Conservation (phyloP, 371 early-diverging fungal species). For the Mortierella sp. region DNA sequence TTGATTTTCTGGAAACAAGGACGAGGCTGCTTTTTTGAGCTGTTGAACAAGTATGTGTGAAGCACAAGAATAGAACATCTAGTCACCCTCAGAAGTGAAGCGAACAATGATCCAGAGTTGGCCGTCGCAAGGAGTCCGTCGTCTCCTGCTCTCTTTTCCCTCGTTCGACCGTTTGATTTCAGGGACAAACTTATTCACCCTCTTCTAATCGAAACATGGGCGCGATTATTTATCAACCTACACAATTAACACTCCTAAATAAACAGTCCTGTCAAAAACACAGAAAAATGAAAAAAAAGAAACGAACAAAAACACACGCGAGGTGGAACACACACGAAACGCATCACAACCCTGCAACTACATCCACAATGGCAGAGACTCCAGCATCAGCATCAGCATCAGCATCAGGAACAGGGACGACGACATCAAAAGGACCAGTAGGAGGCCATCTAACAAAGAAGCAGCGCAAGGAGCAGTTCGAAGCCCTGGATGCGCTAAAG, state of each 20-base stretch:
- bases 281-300: not conserved
- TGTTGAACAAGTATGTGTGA: too few species aligned
- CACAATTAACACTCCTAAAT: not conserved
- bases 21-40: too few species aligned
- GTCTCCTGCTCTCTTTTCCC: too few species aligned
- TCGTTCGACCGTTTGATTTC: not conserved
- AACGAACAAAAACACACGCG: not conserved
- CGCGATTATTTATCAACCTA: not conserved
- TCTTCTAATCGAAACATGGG: not conserved
- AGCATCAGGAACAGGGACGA: not conserved
- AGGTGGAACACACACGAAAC: not conserved
- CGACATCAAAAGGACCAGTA: slow-evolving; percentile 10
- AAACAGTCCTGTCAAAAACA: not conserved
- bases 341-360: not conserved
- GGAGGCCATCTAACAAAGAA: slow-evolving; percentile 51
- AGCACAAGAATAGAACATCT: too few species aligned
- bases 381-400: slow-evolving; percentile 18
- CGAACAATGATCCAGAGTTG: too few species aligned
- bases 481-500: slow-evolving; percentile 36
- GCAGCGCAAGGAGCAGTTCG: slow-evolving; percentile 54
- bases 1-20: too few species aligned
- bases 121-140: too few species aligned
- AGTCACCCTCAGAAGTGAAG: too few species aligned
- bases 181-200: not conserved
- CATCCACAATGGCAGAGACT: not conserved